phyloP scores from a whole-genome alignment of 2,329 filamentous ascomycete species.

The Aspergillus ochraceoroseus region DNA sequence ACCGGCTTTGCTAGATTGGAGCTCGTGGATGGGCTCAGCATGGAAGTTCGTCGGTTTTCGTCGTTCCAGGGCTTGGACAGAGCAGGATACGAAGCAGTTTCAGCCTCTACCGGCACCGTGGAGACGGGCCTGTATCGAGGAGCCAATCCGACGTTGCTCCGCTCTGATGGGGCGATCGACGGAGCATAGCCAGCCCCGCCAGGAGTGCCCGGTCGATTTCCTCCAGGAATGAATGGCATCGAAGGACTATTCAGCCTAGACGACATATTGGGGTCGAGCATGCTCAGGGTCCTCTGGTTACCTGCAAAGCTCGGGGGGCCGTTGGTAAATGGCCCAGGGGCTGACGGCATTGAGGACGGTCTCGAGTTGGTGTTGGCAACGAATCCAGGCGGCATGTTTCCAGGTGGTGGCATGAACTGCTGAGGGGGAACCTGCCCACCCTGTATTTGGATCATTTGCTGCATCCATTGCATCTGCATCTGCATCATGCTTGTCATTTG shows the following conservation, averaged over 20 bases:
- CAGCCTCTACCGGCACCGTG: constrained; percentile 48
- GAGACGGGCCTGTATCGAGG: constrained; percentile 88
- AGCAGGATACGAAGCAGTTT: constrained; percentile 32
- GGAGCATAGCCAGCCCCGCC: constrained; percentile 60
- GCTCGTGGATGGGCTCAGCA: constrained; percentile 23
- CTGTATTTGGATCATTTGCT: constrained; percentile 63
- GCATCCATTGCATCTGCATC: constrained; percentile 94
- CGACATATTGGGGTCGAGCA: constrained; percentile 63
- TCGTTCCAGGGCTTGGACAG: constrained; percentile 37
- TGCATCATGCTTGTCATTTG: constrained; percentile 87
- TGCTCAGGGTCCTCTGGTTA: constrained; percentile 68
- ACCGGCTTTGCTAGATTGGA: constrained; percentile 28
- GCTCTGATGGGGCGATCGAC: constrained; percentile 91
- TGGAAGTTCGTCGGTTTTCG: constrained; percentile 30
- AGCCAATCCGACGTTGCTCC: constrained; percentile 87
- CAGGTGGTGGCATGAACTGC: constrained; percentile 29
- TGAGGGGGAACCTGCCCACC: constrained; percentile 35
- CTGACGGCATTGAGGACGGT: constrained; percentile 48
- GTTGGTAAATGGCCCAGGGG: constrained; percentile 22
- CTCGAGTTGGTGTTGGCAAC: constrained; percentile 32
- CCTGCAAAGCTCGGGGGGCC: constrained; percentile 12
- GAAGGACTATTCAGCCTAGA: constrained; percentile 36
- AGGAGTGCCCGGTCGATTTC: constrained; percentile 24
- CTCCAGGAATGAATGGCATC: constrained; percentile 32
- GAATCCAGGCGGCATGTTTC: constrained; percentile 26